Evolutionary conservation across 805 yeast genomes (phyloP).

Genomic region (Kluyveromyces siamensis): DNA sequence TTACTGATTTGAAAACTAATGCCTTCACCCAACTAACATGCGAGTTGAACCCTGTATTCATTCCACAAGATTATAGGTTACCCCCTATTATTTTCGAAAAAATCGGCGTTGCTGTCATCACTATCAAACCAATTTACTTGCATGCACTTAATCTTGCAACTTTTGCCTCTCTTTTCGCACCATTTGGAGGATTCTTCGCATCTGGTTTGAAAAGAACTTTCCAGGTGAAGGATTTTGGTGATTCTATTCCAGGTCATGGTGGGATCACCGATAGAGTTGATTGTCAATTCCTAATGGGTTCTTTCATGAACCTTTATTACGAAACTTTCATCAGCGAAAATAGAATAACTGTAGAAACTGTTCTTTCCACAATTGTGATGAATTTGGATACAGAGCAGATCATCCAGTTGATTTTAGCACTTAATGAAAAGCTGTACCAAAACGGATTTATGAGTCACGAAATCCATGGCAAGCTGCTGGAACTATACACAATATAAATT

Average conservation of each 20-base stretch:
- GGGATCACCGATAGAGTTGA: constrained; percentile 97
- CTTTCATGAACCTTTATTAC: constrained; percentile 83
- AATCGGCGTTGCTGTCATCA: constrained; percentile 39
- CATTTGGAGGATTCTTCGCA: constrained; percentile 97
- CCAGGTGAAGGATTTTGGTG: constrained; percentile 94
- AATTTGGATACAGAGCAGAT: constrained; percentile 62
- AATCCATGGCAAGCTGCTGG: constrained; percentile 27
- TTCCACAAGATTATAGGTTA: constrained; percentile 66
- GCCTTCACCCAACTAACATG: constrained; percentile 60
- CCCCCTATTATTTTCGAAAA: constrained; percentile 57
- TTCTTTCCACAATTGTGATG: constrained; percentile 67
- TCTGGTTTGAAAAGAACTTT: constrained; percentile 96
- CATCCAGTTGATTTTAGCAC: constrained; percentile 47
- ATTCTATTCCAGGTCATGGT: constrained; percentile 98
- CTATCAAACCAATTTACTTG: constrained; percentile 79
- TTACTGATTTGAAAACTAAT: constrained; percentile 51
- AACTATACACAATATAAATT: constrained; percentile 12
- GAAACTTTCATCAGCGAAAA: constrained; percentile 81
- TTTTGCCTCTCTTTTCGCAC: constrained; percentile 94
- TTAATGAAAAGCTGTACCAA: constrained; percentile 32
- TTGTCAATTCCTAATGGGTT: constrained; percentile 97
- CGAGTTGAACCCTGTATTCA: constrained; percentile 81
- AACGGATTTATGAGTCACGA: constrained; percentile 33
- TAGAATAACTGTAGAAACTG: constrained; percentile 61
- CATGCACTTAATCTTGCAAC: constrained; percentile 83